Conservation (phyloP, 805 yeast species). For the Diddensiella transvaalensis region DNA sequence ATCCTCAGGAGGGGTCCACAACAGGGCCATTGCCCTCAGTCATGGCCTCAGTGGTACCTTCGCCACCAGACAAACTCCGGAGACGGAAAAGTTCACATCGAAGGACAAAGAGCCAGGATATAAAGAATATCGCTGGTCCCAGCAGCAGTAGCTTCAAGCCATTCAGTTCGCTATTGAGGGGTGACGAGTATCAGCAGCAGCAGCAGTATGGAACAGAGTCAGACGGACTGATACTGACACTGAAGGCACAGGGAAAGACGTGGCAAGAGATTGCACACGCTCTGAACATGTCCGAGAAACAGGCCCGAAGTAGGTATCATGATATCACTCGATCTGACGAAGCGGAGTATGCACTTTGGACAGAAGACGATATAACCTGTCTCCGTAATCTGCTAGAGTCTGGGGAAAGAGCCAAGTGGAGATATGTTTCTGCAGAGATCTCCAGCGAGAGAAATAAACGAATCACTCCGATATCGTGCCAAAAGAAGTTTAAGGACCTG, state of each 20-base stretch:
- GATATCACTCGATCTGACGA: conserved; percentile 9
- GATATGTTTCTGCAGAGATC: conserved; percentile 45
- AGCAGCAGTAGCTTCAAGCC: neutral
- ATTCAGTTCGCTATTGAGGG: neutral
- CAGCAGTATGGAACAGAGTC: conserved; percentile 40
- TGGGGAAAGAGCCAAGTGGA: conserved; percentile 60
- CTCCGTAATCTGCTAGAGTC: conserved; percentile 45
- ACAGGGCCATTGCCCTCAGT: neutral
- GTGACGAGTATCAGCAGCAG: neutral
- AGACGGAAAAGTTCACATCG: neutral
- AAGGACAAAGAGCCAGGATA: neutral
- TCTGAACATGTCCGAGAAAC: neutral
- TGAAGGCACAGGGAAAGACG: conserved; percentile 58
- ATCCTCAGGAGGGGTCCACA: neutral
- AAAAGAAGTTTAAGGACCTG: conserved; percentile 50
- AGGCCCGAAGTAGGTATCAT: conserved; percentile 34
- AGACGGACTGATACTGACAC: conserved; percentile 55
- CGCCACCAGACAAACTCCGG: too few species aligned
- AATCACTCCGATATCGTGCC: conserved; percentile 51
- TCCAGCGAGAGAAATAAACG: conserved; percentile 35
- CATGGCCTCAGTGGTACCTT: neutral
- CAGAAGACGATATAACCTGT: conserved; percentile 43
- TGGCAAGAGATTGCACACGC: conserved; percentile 71
- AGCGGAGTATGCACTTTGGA: conserved; percentile 32
- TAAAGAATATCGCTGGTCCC: neutral